These are phyloP conservation scores for Venturia pyrina DNA, from an alignment of 2,329 filamentous ascomycete genomes.

Conservation along the genomic window DNA sequence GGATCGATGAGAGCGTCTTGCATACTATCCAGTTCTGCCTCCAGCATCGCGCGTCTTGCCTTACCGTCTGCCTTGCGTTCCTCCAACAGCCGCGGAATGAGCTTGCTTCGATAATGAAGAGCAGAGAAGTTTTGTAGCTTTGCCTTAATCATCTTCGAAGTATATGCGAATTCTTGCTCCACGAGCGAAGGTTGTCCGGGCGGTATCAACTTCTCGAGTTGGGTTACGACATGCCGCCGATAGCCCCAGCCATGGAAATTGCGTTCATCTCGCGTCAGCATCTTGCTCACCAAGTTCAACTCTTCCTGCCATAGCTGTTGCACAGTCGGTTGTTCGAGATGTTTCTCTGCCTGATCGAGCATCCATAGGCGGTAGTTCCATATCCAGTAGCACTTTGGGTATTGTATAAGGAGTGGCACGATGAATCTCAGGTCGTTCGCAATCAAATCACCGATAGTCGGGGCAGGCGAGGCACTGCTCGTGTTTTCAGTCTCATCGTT, in stretches of 20 bases:
- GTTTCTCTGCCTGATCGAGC: slow-evolving; percentile 57
- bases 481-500: slow-evolving; percentile 9
- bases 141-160: slow-evolving; percentile 73
- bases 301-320: slow-evolving; percentile 73
- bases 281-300: slow-evolving; percentile 71
- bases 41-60: slow-evolving; percentile 59
- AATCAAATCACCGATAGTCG: slow-evolving; percentile 42
- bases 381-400: slow-evolving; percentile 98
- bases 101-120: slow-evolving; percentile 82
- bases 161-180: slow-evolving; percentile 79
- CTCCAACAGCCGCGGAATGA: slow-evolving; percentile 66
- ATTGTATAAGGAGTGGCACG: slow-evolving; percentile 71
- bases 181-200: slow-evolving; percentile 25
- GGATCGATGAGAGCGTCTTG: slow-evolving; percentile 75
- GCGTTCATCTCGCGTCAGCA: slow-evolving; percentile 74
- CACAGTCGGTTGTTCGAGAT: slow-evolving; percentile 43
- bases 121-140: slow-evolving; percentile 94
- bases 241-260: slow-evolving; percentile 99
- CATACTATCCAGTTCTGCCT: slow-evolving; percentile 67
- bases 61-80: slow-evolving; percentile 56
- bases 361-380: slow-evolving; percentile 94
- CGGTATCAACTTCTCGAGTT: slow-evolving; percentile 51
- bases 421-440: slow-evolving; percentile 70
- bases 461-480: background rate
- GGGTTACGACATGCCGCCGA: slow-evolving; percentile 64